Evolutionary conservation across 169 alveolate genomes (phyloP), one percentile per base, ranked within the genome.

Genomic region (Plasmodium sp.): DNA sequence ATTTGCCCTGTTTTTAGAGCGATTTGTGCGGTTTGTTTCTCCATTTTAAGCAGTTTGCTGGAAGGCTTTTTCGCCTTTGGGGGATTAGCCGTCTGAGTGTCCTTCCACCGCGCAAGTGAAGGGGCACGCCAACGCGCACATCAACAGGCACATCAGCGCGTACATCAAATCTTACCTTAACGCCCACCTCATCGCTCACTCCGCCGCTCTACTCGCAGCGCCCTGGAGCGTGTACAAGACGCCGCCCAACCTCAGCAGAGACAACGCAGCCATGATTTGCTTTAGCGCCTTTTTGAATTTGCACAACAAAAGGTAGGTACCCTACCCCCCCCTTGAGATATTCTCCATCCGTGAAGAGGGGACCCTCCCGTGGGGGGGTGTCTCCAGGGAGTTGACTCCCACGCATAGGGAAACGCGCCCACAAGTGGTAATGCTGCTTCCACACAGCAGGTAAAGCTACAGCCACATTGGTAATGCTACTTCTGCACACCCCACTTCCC

Each of bases 231-330:
- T 88, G 34, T 58, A 88, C 72, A 77, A 33, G 56, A 88, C 94
- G n/a, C 94, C 94, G 18, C 39, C 12, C 67, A 88, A 88, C 31
- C 90, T 88, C 51, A 88, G 94, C 62, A 79, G 90, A 45, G 94
- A 88, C 31, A 88, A 88, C 31, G 94, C 94, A 6, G 90, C 94
- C 36, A 88, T 88, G 94, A 67, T 88, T 4, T 79, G 91, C 16
- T 88, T 79, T 48, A 88, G 36, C 80, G 34, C 94, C 18, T 58
- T 88, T 16, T 62, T 88, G 75, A 88, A 88, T 88, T 41, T 88
- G 33, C 94, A 88, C 75, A 88, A 88, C 58, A 74, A 80, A 31
- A 62, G 27, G 94, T 88, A 88, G 72, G 43, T 18, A 22, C 27
- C 18, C n/a, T n/a, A n/a, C n/a, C n/a, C n/a, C 18, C 9, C 39